Evolutionary conservation across 1,284 basidiomycete genomes (phyloP).

Genomic region (Trichosporon ovoides): DNA sequence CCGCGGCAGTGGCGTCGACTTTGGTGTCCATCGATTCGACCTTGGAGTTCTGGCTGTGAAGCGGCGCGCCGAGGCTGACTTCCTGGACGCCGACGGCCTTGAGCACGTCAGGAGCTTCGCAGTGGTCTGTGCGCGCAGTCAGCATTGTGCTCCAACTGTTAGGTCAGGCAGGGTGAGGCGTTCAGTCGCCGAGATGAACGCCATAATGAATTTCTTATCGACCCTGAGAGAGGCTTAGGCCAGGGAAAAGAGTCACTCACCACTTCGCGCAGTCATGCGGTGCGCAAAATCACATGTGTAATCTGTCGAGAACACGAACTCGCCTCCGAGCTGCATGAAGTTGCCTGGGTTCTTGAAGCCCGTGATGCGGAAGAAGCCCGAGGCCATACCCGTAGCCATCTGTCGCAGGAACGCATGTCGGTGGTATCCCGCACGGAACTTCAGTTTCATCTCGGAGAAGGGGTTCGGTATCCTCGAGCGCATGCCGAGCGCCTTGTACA

Average conservation of each 20-base stretch:
- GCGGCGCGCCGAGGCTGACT: background rate
- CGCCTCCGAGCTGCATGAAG: conserved; percentile 47
- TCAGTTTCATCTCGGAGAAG: conserved; percentile 6
- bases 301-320: conserved; percentile 40
- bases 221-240: background rate
- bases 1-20: background rate
- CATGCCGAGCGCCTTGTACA: conserved; percentile 45
- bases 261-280: conserved; percentile 46
- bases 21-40: background rate
- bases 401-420: conserved; percentile 6
- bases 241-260: conserved; percentile 22
- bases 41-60: background rate
- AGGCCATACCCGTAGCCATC: conserved; percentile 8
- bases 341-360: conserved; percentile 36
- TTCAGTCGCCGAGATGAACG: background rate
- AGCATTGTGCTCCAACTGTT: too few relatives aligned
- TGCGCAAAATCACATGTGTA: conserved; percentile 44
- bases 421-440: conserved; percentile 11
- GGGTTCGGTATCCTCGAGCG: conserved; percentile 12
- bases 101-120: conserved; percentile 14
- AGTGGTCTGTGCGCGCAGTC: conserved; percentile 12
- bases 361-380: conserved; percentile 10
- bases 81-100: conserved; percentile 10
- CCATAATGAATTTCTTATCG: background rate
- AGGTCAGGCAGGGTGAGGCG: too few relatives aligned